phyloP scores from a whole-genome alignment of 345 rosid species.

The Kandelia obovata region DNA sequence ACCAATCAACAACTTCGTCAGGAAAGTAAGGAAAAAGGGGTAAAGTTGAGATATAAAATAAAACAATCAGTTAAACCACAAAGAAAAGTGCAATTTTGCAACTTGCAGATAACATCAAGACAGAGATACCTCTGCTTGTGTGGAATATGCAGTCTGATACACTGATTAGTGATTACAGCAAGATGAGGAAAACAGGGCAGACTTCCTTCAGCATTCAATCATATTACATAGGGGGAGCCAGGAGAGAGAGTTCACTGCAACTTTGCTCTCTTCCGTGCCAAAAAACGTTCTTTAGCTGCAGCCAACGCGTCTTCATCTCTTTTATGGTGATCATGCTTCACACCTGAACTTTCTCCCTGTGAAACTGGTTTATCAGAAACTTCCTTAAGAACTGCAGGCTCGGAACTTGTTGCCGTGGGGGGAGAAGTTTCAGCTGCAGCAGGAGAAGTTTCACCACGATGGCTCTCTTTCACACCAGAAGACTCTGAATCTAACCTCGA shows the following conservation, averaged over 20 bases:
- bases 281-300: slow-evolving; percentile 74
- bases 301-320: slow-evolving; percentile 60
- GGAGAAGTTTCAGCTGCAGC: background rate
- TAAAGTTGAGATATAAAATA: no score
- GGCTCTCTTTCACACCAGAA: slow-evolving; percentile 23
- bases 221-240: background rate
- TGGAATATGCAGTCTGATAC: background rate
- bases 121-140: background rate
- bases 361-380: slow-evolving; percentile 24
- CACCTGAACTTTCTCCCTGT: slow-evolving; percentile 27
- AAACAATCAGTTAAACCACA: no score
- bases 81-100: no score
- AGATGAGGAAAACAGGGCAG: background rate
- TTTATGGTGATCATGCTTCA: slow-evolving; percentile 53
- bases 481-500: slow-evolving; percentile 21
- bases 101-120: no score
- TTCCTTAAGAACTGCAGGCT: slow-evolving; percentile 30
- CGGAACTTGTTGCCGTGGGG: slow-evolving; percentile 12
- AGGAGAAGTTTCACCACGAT: slow-evolving; percentile 27
- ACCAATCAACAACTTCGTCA: no score
- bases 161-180: background rate
- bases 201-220: background rate
- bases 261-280: slow-evolving; percentile 76
- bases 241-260: slow-evolving; percentile 17
- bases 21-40: no score